Conservation (phyloP, 2,329 filamentous ascomycete species). For the Dryadomyces quercus-mongolicae region DNA sequence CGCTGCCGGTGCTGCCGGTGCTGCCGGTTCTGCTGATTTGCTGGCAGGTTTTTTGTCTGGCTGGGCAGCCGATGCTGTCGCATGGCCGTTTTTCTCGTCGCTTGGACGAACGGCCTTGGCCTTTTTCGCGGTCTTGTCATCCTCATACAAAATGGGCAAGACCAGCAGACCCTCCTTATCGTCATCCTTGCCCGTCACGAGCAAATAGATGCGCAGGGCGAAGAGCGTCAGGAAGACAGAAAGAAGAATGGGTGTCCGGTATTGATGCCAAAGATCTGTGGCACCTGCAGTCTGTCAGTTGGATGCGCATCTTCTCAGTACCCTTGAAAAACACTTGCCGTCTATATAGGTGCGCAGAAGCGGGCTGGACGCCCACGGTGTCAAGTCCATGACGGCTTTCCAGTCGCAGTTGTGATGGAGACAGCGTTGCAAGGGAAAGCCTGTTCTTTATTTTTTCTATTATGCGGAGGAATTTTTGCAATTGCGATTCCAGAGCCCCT, state of each 20-base stretch:
- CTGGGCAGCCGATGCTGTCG: no score
- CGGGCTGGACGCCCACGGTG: slow-evolving; percentile 3
- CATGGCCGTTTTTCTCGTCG: not conserved
- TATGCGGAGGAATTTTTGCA: not conserved
- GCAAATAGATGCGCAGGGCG: slow-evolving; percentile 29
- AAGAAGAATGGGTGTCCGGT: slow-evolving; percentile 32
- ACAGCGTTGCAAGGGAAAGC: not conserved
- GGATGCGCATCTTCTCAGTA: not conserved
- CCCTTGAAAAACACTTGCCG: not conserved
- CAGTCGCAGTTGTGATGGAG: not conserved
- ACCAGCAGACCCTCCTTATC: slow-evolving; percentile 22
- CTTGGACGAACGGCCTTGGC: slow-evolving; percentile 4
- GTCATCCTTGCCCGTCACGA: slow-evolving; percentile 17
- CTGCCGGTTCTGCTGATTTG: not conserved
- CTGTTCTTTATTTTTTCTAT: not conserved
- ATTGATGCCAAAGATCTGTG: slow-evolving; percentile 32
- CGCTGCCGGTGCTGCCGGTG: not conserved
- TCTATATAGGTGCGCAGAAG: not conserved
- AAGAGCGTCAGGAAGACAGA: slow-evolving; percentile 24
- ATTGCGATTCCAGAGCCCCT: not conserved
- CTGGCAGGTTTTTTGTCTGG: not conserved
- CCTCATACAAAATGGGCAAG: slow-evolving; percentile 22
- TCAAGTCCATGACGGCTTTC: slow-evolving; percentile 7
- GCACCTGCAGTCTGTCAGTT: slow-evolving; percentile 7
- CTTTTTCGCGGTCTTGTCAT: not conserved